Evolutionary conservation across 2,329 filamentous ascomycete genomes (phyloP).

Genomic region (Diplodia corticola): DNA sequence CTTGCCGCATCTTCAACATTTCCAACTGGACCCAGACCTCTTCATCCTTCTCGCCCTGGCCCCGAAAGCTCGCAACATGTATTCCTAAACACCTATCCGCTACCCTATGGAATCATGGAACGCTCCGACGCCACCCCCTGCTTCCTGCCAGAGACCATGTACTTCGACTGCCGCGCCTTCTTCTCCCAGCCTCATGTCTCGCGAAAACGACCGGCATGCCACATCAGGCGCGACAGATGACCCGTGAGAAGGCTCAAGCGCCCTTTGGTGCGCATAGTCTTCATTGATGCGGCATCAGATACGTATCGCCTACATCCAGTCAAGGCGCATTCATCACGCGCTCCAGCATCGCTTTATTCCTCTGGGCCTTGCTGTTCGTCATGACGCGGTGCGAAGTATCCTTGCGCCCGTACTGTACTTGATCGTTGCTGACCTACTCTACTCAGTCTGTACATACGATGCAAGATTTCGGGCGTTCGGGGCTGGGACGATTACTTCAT

Average conservation of each 20-base stretch:
- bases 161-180: not conserved
- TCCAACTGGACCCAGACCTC: not conserved
- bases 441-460: not conserved
- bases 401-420: too few species aligned
- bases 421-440: not conserved
- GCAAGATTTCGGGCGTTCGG: not conserved
- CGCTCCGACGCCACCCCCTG: not conserved
- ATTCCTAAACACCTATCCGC: not conserved
- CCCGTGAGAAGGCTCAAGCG: not conserved
- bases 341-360: not conserved
- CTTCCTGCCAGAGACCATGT: not conserved
- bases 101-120: not conserved
- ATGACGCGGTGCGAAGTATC: not conserved
- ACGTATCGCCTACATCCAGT: not conserved
- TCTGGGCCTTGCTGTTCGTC: not conserved
- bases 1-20: not conserved
- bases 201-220: not conserved
- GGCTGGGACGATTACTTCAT: constrained; percentile 6
- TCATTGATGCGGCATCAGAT: not conserved
- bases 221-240: not conserved
- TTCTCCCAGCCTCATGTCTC: not conserved
- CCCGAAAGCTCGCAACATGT: not conserved
- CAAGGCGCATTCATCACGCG: not conserved
- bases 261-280: not conserved
- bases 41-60: not conserved